Evolutionary conservation across 495 filamentous ascomycete genomes (phyloP), one percentile per base, ranked within the genome.

Genomic region (Trichoderma gamsii): DNA sequence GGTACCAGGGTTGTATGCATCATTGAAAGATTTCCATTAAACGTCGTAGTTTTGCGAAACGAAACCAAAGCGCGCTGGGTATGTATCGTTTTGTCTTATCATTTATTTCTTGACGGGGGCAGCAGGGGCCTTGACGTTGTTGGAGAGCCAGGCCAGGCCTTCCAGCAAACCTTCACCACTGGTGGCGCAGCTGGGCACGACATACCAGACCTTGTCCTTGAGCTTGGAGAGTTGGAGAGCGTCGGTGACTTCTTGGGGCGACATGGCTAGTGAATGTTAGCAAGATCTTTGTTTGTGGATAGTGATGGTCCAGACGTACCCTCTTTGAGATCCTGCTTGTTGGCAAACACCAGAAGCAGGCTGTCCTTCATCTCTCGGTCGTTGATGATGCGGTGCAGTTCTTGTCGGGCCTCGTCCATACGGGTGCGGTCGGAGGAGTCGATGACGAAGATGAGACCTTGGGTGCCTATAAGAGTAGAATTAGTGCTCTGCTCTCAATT

Each of bases 281-380:
- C 13, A 61, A 13, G 67, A 6, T 38, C 70, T 67, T 72, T 66
- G 4, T 16, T 67, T 56, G n/a, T n/a, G n/a, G n/a, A n/a, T n/a
- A n/a, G n/a, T n/a, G n/a, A n/a, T n/a, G n/a, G n/a, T n/a, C n/a
- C n/a, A n/a, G n/a, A 82, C 88, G 65, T 83, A 97, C 94, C 91
- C 72, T 90, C 91, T 46, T 77, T 77, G 66, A 97, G 82, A 85
- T 98, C 96, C 79, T 98, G 95, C 85, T 98, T 99, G 79, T 99
- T 99, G 29, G 96, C 96, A 78, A 99, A 97, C 38, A 99, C 95
- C 49, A 99, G 79, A 66, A 99, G 80, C 71, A 97, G 79, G 29
- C 92, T 91, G 76, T 99, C 95, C 80, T 93, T 95, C 95, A 99
- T 98, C 85, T 99, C 95, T 63, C 93, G 85, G 75, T 99, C 95